These are phyloP conservation scores for Vitis vinifera DNA, from an alignment of 164 flowering plant species.

Conservation along the genomic window ASM3070453v1 NC_081823.1:8593501-8594000, in stretches of 20 bases:
- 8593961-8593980: no score
- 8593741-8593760: neutral
- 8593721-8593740: neutral
- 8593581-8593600: neutral
- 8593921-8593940: no score
- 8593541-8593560: no score
- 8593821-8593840: neutral
- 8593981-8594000: no score
- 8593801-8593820: neutral
- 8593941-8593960: no score
- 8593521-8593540: neutral
- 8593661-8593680: neutral
- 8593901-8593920: no score
- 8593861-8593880: no score
- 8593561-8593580: no score
- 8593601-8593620: neutral
- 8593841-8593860: neutral
- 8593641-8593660: neutral
- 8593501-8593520: neutral
- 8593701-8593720: neutral
- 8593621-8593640: neutral
- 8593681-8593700: neutral
- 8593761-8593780: neutral
- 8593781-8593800: neutral
- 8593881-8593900: no score